Conservation (phyloP, 1,284 basidiomycete genomes). For the Athelia sp. region DNA sequence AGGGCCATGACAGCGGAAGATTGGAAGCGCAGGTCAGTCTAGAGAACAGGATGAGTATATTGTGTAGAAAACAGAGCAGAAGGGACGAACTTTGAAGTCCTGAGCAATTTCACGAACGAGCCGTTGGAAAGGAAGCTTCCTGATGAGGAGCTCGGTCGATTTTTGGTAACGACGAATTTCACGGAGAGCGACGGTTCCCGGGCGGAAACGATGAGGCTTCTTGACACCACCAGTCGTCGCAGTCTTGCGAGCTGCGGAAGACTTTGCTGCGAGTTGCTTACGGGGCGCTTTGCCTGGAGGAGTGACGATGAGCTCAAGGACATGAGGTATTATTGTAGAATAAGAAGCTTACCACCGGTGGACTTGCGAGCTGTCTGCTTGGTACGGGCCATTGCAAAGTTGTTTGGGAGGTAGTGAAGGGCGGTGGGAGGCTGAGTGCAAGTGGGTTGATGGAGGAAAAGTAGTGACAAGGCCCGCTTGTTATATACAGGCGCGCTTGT, state of each 20-base stretch:
- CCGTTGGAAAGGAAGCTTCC: slow-evolving; percentile 67
- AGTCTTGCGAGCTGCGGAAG: slow-evolving; percentile 63
- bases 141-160: slow-evolving; percentile 69
- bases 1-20: slow-evolving; percentile 44
- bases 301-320: slow-evolving; percentile 30
- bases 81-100: slow-evolving; percentile 63
- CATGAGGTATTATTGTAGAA: not conserved
- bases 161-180: slow-evolving; percentile 80
- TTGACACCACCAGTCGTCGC: slow-evolving; percentile 63
- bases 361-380: slow-evolving; percentile 86
- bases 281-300: slow-evolving; percentile 72
- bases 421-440: slow-evolving; percentile 11
- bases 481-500: slow-evolving; percentile 37
- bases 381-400: slow-evolving; percentile 42
- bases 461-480: slow-evolving; percentile 5
- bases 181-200: slow-evolving; percentile 69
- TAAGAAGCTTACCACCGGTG: slow-evolving; percentile 56
- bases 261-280: slow-evolving; percentile 88
- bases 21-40: slow-evolving; percentile 79
- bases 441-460: slow-evolving; percentile 11
- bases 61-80: slow-evolving; percentile 16
- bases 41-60: slow-evolving; percentile 5
- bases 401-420: slow-evolving; percentile 6
- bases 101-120: slow-evolving; percentile 67
- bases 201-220: slow-evolving; percentile 62